phyloP scores from a whole-genome alignment of 768 basidiomycete species.

The Kwoniella pini region DNA sequence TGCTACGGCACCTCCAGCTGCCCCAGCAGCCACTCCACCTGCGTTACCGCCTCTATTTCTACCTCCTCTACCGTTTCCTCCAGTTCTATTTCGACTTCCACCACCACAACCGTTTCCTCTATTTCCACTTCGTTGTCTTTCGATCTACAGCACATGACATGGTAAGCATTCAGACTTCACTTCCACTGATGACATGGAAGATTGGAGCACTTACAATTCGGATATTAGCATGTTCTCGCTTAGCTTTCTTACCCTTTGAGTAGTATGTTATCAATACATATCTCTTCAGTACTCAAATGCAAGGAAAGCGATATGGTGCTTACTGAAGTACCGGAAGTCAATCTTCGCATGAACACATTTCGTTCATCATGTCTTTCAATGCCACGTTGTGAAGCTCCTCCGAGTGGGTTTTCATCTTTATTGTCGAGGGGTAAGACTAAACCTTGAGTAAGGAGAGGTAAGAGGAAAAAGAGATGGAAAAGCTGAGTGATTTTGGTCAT shows the following conservation, averaged over 20 bases:
- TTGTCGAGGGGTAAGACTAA: constrained; percentile 1
- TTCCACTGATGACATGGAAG: no score
- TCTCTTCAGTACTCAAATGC: no score
- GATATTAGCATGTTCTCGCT: no score
- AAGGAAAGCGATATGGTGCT: no score
- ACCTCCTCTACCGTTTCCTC: constrained; percentile 2
- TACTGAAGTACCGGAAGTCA: no score
- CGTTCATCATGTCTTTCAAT: constrained; percentile 6
- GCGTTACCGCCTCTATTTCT: not conserved
- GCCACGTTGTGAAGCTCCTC: not conserved
- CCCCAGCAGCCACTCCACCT: not conserved
- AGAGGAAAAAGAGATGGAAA: constrained; percentile 4
- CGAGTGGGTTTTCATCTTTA: not conserved
- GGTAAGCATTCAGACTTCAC: no score
- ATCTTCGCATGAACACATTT: no score
- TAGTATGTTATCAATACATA: no score
- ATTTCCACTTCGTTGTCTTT: constrained; percentile 1
- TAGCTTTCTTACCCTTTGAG: no score
- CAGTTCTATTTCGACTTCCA: not conserved
- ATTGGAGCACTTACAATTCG: no score
- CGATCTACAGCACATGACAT: not conserved
- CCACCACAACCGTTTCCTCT: not conserved
- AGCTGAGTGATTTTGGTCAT: constrained; percentile 8
- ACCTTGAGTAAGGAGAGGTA: constrained; percentile 10
- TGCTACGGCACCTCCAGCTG: not conserved